Percentiles rank a stretch among this genome's conserved stretches.
phyloP scores from a whole-genome alignment of 371 early-diverging fungal genomes.

The Mucor velutinosus region DNA sequence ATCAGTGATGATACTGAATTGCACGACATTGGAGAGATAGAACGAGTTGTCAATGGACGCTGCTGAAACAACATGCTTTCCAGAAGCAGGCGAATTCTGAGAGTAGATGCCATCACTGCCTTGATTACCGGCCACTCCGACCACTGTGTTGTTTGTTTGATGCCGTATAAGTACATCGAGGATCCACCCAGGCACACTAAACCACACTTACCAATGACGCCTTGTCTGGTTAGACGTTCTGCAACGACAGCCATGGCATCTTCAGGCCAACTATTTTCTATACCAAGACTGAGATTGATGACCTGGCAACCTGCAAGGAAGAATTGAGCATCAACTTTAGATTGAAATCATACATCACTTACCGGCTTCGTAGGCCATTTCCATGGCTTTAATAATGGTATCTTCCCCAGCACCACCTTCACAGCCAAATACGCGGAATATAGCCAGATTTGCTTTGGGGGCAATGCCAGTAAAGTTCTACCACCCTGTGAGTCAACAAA shows the following conservation, averaged over 20 bases:
- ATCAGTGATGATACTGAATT: conserved; percentile 14
- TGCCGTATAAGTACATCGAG: conserved; percentile 44
- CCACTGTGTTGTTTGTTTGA: conserved; percentile 31
- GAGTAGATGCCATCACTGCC: conserved; percentile 54
- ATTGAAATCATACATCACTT: background rate
- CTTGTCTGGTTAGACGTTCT: conserved; percentile 25
- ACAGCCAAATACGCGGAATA: conserved; percentile 68
- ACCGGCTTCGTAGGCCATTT: conserved; percentile 54
- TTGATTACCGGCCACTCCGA: conserved; percentile 60
- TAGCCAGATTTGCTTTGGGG: conserved; percentile 56
- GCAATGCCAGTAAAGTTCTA: conserved; percentile 66
- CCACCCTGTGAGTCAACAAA: conserved; percentile 26
- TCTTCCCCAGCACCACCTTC: conserved; percentile 55
- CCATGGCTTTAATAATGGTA: conserved; percentile 64
- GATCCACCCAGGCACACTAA: background rate
- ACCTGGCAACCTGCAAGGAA: conserved; percentile 51
- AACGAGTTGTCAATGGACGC: conserved; percentile 61
- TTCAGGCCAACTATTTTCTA: conserved; percentile 41
- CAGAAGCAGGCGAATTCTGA: conserved; percentile 51
- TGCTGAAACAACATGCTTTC: conserved; percentile 51
- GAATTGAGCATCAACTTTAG: background rate
- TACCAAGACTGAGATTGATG: conserved; percentile 71
- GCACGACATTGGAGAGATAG: conserved; percentile 11
- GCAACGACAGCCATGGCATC: conserved; percentile 42
- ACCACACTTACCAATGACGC: conserved; percentile 19